Conservation (phyloP, 495 filamentous ascomycete species). For the Achaetomiella virescens region DNA sequence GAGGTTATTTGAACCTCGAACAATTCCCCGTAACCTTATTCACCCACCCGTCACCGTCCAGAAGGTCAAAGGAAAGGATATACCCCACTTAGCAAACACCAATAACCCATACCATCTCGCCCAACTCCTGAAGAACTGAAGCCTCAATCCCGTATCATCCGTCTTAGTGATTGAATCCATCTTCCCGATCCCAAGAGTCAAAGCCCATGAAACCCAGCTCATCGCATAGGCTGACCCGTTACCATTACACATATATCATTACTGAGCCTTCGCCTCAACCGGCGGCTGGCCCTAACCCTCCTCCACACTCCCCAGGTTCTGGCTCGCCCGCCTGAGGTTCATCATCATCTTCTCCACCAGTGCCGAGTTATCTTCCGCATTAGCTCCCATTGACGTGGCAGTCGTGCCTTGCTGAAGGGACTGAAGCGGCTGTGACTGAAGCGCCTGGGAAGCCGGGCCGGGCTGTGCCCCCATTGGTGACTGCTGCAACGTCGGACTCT, state of each 20-base stretch:
- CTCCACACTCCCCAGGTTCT: constrained; percentile 5
- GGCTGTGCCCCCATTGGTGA: background rate
- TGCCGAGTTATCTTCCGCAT: constrained; percentile 17
- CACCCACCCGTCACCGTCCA: background rate
- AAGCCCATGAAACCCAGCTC: too few relatives aligned
- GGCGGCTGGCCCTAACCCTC: background rate
- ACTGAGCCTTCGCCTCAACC: background rate
- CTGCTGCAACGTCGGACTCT: constrained; percentile 1
- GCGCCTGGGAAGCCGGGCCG: background rate
- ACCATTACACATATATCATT: background rate
- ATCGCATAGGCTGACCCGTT: background rate
- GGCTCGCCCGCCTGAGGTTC: constrained; percentile 32
- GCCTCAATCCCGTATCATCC: too few relatives aligned
- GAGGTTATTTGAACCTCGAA: background rate
- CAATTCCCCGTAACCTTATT: background rate
- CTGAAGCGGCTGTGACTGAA: background rate
- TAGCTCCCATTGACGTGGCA: background rate
- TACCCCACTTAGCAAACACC: background rate
- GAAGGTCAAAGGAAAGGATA: background rate
- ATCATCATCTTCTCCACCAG: constrained; percentile 47
- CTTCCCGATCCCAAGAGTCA: background rate
- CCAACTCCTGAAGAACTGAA: background rate
- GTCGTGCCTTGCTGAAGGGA: background rate
- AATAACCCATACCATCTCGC: background rate
- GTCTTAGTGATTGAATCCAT: too few relatives aligned